phyloP scores from a whole-genome alignment of 345 rosid genomes.

The Stellera chamaejasme region DNA sequence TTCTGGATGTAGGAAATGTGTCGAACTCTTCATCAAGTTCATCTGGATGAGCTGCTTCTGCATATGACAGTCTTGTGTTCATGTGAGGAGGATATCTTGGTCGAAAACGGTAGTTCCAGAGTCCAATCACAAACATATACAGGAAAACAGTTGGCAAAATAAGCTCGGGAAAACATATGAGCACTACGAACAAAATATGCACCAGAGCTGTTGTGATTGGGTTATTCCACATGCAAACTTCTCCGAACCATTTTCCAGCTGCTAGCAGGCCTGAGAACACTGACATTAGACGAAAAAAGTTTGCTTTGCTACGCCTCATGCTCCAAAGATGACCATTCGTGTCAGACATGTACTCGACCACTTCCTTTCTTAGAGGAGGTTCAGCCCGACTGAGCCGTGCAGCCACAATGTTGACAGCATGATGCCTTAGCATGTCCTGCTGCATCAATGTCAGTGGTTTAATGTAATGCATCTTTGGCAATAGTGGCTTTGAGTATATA shows the following conservation, averaged over 20 bases:
- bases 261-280: slow-evolving; percentile 58
- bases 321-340: slow-evolving; percentile 91
- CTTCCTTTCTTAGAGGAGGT: slow-evolving; percentile 80
- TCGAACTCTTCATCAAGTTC: slow-evolving; percentile 94
- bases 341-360: slow-evolving; percentile 84
- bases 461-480: slow-evolving; percentile 86
- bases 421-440: slow-evolving; percentile 70
- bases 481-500: slow-evolving; percentile 57
- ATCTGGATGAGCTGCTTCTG: slow-evolving; percentile 60
- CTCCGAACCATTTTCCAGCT: slow-evolving; percentile 70
- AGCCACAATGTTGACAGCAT: slow-evolving; percentile 72
- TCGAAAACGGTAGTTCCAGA: slow-evolving; percentile 73
- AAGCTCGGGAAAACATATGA: slow-evolving; percentile 68
- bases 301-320: slow-evolving; percentile 94
- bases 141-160: slow-evolving; percentile 75
- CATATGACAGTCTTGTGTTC: slow-evolving; percentile 72
- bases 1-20: slow-evolving; percentile 56
- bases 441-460: slow-evolving; percentile 66
- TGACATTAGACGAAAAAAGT: slow-evolving; percentile 58
- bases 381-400: slow-evolving; percentile 75
- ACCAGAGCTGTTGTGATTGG: slow-evolving; percentile 50
- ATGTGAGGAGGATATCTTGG: slow-evolving; percentile 87
- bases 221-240: slow-evolving; percentile 82
- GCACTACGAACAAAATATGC: slow-evolving; percentile 52
- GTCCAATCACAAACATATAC: slow-evolving; percentile 64